Evolutionary conservation across 176 grass and related monocot species (phyloP).

Genomic region (Calamus simplicifolius): DNA sequence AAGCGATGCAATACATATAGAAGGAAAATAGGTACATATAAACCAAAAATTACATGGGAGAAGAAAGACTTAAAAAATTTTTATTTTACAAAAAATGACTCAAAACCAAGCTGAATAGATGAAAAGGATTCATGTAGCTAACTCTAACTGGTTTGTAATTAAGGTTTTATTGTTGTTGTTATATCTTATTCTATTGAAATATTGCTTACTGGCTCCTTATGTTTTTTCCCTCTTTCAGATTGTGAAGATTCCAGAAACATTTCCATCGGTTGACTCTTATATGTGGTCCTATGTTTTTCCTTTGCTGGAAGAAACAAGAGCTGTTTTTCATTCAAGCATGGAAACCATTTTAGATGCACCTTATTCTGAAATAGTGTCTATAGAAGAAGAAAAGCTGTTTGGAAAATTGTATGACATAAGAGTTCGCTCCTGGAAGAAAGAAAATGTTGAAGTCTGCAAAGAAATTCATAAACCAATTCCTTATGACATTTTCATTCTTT

Average conservation of each 20-base stretch:
- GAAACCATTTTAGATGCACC: constrained; percentile 44
- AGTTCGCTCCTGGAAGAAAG: constrained; percentile 41
- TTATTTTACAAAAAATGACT: too few relatives aligned
- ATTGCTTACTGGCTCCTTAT: neutral
- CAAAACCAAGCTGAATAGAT: too few relatives aligned
- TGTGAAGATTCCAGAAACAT: constrained; percentile 38
- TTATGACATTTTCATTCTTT: constrained; percentile 65
- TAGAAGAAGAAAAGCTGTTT: constrained; percentile 21
- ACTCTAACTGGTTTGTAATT: too few relatives aligned
- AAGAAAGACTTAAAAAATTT: too few relatives aligned
- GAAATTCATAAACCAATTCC: constrained; percentile 43
- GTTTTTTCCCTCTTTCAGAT: constrained; percentile 29
- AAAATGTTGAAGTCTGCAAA: constrained; percentile 13
- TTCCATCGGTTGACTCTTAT: constrained; percentile 34
- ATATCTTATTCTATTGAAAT: neutral
- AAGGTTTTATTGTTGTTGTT: neutral
- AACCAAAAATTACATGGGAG: too few relatives aligned
- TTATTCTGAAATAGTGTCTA: constrained; percentile 32
- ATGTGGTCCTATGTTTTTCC: constrained; percentile 35
- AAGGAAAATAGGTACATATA: too few relatives aligned
- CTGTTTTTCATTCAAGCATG: constrained; percentile 43
- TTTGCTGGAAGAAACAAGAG: constrained; percentile 69
- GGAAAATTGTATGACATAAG: constrained; percentile 24
- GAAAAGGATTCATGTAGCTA: too few relatives aligned
- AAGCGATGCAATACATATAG: too few relatives aligned